Evolutionary conservation across 805 yeast genomes (phyloP), one percentile per base, ranked within the genome.

Genomic region (Teunomyces kruisii): DNA sequence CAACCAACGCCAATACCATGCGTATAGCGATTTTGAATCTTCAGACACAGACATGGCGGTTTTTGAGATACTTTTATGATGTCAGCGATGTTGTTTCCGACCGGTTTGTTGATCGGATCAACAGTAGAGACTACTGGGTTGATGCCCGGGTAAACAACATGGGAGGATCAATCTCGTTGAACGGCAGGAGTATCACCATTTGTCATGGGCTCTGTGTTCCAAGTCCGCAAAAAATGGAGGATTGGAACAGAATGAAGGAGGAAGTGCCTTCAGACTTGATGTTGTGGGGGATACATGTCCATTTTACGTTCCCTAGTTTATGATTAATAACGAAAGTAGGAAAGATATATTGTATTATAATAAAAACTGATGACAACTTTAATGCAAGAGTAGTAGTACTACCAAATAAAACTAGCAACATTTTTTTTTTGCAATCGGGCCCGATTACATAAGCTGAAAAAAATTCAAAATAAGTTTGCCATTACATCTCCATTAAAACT

Each of bases 11-110:
- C 31, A 61, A 65, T 32, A 48, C 63, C 8, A 55, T 64, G 39
- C 58, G 76, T 32, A 49, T 71, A 24, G 59, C 70, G 12, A 67
- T 62, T 13, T 61, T 69, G 35, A 70, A 70, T 50, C 51, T 70
- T 36, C 62, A 60, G 39, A 66, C 76, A 3, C 74, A 69, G 48
- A 66, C 68, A 5, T 72, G 76, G 76, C 59, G 62, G 42, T 71
- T 68, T 51, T 50, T 61, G 41, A 58, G 63, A 39, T 70, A 64
- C 52, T 62, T 57, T 49, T 64, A 57, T 44, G 71, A 70, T 45
- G 45, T 64, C 9, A 48, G 58, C 19, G 59, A 61, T 31, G 55
- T 54, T 2, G 50, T 66, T 13, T 55, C 58, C 12, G 57, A 61
- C 3, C 45, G 49, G 13, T 56, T 60, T 35, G 43, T 62, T 8